A percentile compares a stretch with the other conserved stretches of the same genome.
Conservation (phyloP, 2,329 filamentous ascomycete species). For the Aspergillus sp. region DNA sequence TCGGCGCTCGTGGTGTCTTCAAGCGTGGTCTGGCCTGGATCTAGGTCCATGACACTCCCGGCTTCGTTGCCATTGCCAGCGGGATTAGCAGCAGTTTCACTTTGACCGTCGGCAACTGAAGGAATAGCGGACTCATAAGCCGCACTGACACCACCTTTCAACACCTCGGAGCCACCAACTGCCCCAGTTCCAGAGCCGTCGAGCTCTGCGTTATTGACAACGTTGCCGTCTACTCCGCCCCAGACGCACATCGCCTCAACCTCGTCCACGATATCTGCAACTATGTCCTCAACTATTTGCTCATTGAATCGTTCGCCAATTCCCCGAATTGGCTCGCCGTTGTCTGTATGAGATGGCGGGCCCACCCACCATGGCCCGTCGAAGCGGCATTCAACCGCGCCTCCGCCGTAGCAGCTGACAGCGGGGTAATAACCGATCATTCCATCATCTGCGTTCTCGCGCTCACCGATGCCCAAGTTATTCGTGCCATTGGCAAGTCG, state of each 20-base stretch:
- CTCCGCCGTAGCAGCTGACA: constrained; percentile 87
- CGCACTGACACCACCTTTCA: constrained; percentile 35
- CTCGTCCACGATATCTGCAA: constrained; percentile 93
- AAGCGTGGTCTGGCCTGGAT: constrained; percentile 15
- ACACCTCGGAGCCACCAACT: constrained; percentile 33
- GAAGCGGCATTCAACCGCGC: constrained; percentile 90
- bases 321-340: constrained; percentile 53
- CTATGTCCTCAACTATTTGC: constrained; percentile 90
- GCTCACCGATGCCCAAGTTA: constrained; percentile 62
- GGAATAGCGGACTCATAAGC: constrained; percentile 31
- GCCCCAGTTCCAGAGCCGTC: constrained; percentile 28
- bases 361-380: constrained; percentile 91
- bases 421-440: constrained; percentile 95
- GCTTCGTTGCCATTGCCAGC: constrained; percentile 26
- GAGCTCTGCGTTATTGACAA: constrained; percentile 32
- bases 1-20: constrained; percentile 30
- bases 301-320: constrained; percentile 82
- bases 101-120: constrained; percentile 4
- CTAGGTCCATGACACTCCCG: constrained; percentile 13
- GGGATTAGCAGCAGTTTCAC: constrained; percentile 17
- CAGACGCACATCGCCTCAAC: constrained; percentile 73
- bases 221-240: constrained; percentile 39
- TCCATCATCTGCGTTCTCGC: constrained; percentile 89
- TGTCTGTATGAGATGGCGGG: constrained; percentile 59
- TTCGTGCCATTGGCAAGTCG: constrained; percentile 46